Percentiles rank a stretch among this genome's conserved stretches.
phyloP scores from a whole-genome alignment of 306 rosid species.

The Coriaria nepalensis region DNA sequence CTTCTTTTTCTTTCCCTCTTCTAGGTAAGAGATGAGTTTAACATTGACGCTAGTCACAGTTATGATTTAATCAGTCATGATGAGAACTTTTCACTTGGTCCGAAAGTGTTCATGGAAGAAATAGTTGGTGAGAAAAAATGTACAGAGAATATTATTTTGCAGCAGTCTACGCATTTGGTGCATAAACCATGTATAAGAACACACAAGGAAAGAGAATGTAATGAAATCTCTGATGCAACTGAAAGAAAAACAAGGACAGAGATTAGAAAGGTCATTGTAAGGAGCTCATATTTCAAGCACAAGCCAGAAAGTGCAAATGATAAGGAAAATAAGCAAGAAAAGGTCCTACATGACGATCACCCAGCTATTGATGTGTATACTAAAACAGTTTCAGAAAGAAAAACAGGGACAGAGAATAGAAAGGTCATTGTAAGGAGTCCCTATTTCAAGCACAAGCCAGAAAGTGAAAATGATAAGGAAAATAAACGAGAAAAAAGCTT shows the following conservation, averaged over 20 bases:
- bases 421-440: slow-evolving; percentile 61
- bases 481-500: slow-evolving; percentile 18
- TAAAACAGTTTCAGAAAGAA: slow-evolving; percentile 17
- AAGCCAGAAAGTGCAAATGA: slow-evolving; percentile 29
- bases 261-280: slow-evolving; percentile 45
- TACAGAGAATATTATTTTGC: slow-evolving; percentile 38
- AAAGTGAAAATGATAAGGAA: slow-evolving; percentile 22
- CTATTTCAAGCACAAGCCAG: slow-evolving; percentile 46
- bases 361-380: slow-evolving; percentile 10
- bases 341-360: slow-evolving; percentile 12
- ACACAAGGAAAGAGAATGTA: slow-evolving; percentile 33
- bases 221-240: slow-evolving; percentile 15
- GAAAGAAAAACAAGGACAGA: slow-evolving; percentile 37
- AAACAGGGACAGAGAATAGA: slow-evolving; percentile 18
- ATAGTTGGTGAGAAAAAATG: slow-evolving; percentile 19
- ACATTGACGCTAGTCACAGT: slow-evolving; percentile 17
- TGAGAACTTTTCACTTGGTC: neutral
- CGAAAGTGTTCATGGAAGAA: slow-evolving; percentile 18
- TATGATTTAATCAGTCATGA: slow-evolving; percentile 10
- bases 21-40: slow-evolving; percentile 29
- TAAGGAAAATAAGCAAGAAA: slow-evolving; percentile 24
- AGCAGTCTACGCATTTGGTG: slow-evolving; percentile 41
- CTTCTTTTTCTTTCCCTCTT: slow-evolving; percentile 3
- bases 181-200: slow-evolving; percentile 63
- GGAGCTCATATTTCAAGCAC: slow-evolving; percentile 59